Conservation (phyloP, 179 eudicot species). For the Vitellaria paradoxa region DNA sequence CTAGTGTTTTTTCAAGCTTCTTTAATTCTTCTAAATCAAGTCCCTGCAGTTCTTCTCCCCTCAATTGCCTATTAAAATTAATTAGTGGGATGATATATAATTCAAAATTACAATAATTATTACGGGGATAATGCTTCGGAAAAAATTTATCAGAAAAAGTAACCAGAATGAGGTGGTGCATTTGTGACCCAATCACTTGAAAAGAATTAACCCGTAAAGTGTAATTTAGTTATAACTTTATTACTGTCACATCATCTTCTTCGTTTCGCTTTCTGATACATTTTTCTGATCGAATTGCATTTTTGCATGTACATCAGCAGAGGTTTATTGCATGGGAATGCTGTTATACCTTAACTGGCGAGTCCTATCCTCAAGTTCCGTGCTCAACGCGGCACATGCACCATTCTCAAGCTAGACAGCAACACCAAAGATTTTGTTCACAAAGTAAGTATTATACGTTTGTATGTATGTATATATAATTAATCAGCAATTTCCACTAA, state of each 20-base stretch:
- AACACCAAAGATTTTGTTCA: not conserved
- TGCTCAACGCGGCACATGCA: constrained; percentile 18
- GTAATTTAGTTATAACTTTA: too few species aligned
- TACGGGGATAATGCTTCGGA: too few species aligned
- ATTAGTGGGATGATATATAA: not conserved
- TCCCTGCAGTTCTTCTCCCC: constrained; percentile 60
- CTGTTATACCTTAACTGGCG: constrained; percentile 26
- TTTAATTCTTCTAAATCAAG: constrained; percentile 38
- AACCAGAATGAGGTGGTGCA: too few species aligned
- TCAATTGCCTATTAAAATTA: constrained; percentile 32
- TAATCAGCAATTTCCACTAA: too few species aligned
- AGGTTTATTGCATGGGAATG: not conserved
- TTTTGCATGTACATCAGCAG: not conserved
- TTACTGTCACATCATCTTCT: too few species aligned
- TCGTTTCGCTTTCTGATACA: too few species aligned
- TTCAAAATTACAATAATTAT: not conserved
- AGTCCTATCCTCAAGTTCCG: constrained; percentile 26
- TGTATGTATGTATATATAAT: too few species aligned
- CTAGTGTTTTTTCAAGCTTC: constrained; percentile 50
- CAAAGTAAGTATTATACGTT: too few species aligned
- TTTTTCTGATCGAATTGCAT: too few species aligned
- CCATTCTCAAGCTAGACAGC: constrained; percentile 19
- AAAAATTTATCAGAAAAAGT: too few species aligned
- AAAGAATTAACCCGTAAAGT: too few species aligned
- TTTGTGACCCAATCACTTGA: too few species aligned